Conservation (phyloP, 192 early-diverging fungal genomes). For the Umbelopsis sp. region DNA sequence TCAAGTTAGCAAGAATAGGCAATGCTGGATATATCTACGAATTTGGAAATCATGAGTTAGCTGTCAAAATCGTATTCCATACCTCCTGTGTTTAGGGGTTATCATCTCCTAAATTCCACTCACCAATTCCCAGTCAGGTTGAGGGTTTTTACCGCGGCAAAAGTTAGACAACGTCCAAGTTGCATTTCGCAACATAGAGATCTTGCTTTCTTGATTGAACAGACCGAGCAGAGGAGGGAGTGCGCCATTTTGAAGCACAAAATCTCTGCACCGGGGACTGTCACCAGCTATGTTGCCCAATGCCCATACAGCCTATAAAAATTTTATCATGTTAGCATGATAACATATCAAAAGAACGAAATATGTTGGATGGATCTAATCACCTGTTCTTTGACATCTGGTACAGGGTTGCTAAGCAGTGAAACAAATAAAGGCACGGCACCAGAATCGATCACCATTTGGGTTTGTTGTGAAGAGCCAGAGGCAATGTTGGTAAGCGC, state of each 20-base stretch:
- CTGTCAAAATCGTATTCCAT: constrained; percentile 10
- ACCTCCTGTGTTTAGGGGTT: background rate
- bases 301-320: constrained; percentile 49
- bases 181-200: constrained; percentile 74
- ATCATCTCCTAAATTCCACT: constrained; percentile 1
- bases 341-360: background rate
- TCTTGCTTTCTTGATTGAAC: constrained; percentile 34
- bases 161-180: constrained; percentile 85
- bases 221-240: constrained; percentile 39
- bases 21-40: constrained; percentile 26
- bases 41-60: background rate
- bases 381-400: constrained; percentile 49
- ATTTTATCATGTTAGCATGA: background rate
- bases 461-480: constrained; percentile 47
- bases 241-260: constrained; percentile 39
- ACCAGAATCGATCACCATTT: constrained; percentile 48
- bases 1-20: constrained; percentile 61
- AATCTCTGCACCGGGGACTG: constrained; percentile 43
- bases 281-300: constrained; percentile 60
- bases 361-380: background rate
- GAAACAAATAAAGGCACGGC: constrained; percentile 51
- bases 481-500: constrained; percentile 57
- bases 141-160: constrained; percentile 75
- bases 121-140: constrained; percentile 68
- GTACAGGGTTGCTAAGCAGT: constrained; percentile 37